Evolutionary conservation across 345 rosid genomes (phyloP), one percentile per base, ranked within the genome.

Genomic region (Aquilaria malaccensis): DNA sequence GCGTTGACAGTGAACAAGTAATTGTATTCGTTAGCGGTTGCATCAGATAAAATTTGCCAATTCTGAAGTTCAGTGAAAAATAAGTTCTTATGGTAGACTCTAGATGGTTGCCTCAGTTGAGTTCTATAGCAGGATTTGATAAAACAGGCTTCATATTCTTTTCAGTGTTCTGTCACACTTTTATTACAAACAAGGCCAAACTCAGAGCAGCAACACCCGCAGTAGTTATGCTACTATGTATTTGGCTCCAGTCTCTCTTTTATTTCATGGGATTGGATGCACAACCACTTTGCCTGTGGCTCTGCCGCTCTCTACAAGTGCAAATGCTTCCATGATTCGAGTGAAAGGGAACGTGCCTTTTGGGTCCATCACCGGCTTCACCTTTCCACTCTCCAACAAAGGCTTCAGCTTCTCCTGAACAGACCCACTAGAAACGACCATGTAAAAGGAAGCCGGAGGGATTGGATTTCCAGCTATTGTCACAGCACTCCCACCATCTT

Each of bases 401-500:
- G 92, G 86, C 11, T 92, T 88, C 12, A 91, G 66, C 67, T 86
- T 88, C 82, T 86, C 88, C 73, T 84, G 58, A 50, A 79, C 80
- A 1, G 58, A 12, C 6, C 96, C 94, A 9, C 77, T 75, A 52
- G 94, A 85, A 32, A 91, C 85, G 47, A 93, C 94, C 32, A 87
- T 88, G 60, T 89, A 93, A 76, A 87, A 70, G 62, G 87, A 89
- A 50, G 96, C 97, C 56, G 96, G 97, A 0, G 91, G 85, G 1
- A 88, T 81, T 2, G 84, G 90, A 0, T 85, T 87, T 2, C 96
- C 96, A 4, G 43, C 43, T 60, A 89, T 74, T 52, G 88, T 96
- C 73, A 87, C 98, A 45, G 84, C 91, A n/a, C 77, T 75, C 11
- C 98, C 97, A 30, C 97, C 97, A 74, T 85, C 91, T 76, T 89